Base-by-base conservation (phyloP, 78 protist species). In the Carpediemonas membranifera region DNA sequence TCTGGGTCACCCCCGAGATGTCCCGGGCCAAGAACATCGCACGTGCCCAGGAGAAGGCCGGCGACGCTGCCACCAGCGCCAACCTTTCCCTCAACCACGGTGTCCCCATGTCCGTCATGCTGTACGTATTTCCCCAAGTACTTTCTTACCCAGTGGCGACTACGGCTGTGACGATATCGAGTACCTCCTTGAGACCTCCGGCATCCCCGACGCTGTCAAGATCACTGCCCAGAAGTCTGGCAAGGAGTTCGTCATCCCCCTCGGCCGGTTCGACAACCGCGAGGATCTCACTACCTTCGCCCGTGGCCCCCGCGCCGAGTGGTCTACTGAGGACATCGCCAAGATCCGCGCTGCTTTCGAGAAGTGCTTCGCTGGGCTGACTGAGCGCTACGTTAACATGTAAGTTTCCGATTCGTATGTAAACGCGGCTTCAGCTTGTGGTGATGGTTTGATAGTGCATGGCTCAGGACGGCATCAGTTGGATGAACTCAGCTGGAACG, bases 1-100 rank as follows among this genome's bases (percentile, higher is more conserved):
- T 73, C 47, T 61, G 68, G 71, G 78, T 73, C 37, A 73, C 78
- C 13, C 78, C 78, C 34, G 71, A 60, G 47, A 35, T 61, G 47
- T 61, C 70, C 57, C 7, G 31, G 19, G 59, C 14, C 58, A 73
- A 73, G 69, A 73, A 73, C 57, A 9, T 21, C 34, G 71, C 53
- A 2, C 5, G 65, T 13, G 54, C 58, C 34, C 7, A 31, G 44
- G 36, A 63, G n/a, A 9, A 37, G 37, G 11, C 68, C 44, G 18
- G 52, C 44, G 52, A 53, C 44, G 34, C 7, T 11, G 59, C 78
- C 34, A 43, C 35, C 7, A 33, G 65, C 54, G 41, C 1, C 11
- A 61, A 41, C 58, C 30, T 30, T 18, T 31, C 14, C 41, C 65
- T 73, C 70, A 30, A 60, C 59, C 78, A 73, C 59, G 65, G 78